Evolutionary conservation across 305 asterid genomes (phyloP).

Genomic region (Fraxinus nigra): DNA sequence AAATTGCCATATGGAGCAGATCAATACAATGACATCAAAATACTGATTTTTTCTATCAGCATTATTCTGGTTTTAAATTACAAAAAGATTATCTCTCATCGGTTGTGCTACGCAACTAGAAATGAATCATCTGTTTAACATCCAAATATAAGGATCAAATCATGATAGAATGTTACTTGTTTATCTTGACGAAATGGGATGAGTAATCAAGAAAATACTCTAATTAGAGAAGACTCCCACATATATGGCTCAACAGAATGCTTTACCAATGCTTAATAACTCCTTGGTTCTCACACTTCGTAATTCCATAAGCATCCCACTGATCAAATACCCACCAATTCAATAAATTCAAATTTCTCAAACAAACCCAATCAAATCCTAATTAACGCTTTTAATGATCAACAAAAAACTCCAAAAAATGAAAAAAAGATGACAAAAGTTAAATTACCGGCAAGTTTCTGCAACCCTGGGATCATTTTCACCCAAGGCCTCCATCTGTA

Average conservation of each 20-base stretch:
- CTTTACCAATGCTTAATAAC: background rate
- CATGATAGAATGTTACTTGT: background rate
- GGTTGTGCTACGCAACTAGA: background rate
- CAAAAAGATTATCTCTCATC: background rate
- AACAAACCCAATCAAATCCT: background rate
- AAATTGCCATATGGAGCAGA: background rate
- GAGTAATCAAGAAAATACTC: background rate
- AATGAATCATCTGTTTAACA: background rate
- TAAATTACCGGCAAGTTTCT: constrained; percentile 84
- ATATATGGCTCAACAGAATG: background rate
- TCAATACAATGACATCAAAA: background rate
- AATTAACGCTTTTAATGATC: background rate
- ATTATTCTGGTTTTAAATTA: background rate
- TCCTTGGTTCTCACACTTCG: background rate
- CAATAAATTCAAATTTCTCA: background rate
- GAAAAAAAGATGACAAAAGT: background rate
- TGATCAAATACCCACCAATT: background rate
- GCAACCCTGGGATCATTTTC: constrained; percentile 96
- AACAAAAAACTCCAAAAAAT: background rate
- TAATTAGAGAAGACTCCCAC: background rate
- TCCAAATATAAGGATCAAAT: background rate
- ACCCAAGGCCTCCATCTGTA: constrained; percentile 92
- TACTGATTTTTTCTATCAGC: background rate
- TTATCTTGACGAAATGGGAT: background rate
- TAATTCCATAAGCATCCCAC: background rate